Evolutionary conservation across 768 basidiomycete species (phyloP).

Genomic region (Suillus variegatus): DNA sequence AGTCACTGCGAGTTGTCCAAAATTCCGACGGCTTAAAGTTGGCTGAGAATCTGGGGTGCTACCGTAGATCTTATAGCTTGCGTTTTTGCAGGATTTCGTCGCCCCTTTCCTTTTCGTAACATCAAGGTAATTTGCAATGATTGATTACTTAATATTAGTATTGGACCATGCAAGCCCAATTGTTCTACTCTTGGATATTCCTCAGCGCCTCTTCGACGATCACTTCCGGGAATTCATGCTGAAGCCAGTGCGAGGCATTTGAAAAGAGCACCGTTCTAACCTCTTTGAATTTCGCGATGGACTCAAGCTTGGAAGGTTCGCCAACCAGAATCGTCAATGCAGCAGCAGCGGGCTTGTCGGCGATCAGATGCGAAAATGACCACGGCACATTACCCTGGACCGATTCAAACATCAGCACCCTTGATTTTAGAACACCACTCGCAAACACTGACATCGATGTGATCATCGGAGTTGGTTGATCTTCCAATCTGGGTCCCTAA

Average conservation of each 20-base stretch:
- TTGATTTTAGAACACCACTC: slow-evolving; percentile 1
- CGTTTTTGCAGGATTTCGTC: no score
- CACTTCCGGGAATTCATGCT: slow-evolving; percentile 17
- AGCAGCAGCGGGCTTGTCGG: slow-evolving; percentile 7
- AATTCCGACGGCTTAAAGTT: no score
- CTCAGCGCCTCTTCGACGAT: slow-evolving; percentile 16
- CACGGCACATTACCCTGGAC: slow-evolving; percentile 18
- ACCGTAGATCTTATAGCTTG: no score
- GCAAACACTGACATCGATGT: slow-evolving; percentile 10
- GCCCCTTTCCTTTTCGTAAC: not conserved
- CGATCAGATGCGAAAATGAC: slow-evolving; percentile 16
- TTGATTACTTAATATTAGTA: no score
- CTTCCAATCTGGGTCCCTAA: slow-evolving; percentile 11
- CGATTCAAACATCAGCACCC: not conserved
- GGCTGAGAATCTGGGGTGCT: no score
- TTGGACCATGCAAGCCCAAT: not conserved
- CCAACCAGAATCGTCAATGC: slow-evolving; percentile 13
- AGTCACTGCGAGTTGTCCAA: no score
- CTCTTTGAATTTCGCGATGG: slow-evolving; percentile 9
- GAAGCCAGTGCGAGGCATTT: slow-evolving; percentile 20
- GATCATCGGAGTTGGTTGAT: slow-evolving; percentile 7
- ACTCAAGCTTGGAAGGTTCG: slow-evolving; percentile 13
- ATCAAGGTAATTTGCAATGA: not conserved
- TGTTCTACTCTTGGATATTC: not conserved
- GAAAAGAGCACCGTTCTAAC: slow-evolving; percentile 13